Percentiles rank a stretch among this genome's conserved stretches.
These are phyloP conservation scores for Neonothopanus nambi DNA, from an alignment of 1,284 basidiomycete species.

Conservation along the genomic window DNA sequence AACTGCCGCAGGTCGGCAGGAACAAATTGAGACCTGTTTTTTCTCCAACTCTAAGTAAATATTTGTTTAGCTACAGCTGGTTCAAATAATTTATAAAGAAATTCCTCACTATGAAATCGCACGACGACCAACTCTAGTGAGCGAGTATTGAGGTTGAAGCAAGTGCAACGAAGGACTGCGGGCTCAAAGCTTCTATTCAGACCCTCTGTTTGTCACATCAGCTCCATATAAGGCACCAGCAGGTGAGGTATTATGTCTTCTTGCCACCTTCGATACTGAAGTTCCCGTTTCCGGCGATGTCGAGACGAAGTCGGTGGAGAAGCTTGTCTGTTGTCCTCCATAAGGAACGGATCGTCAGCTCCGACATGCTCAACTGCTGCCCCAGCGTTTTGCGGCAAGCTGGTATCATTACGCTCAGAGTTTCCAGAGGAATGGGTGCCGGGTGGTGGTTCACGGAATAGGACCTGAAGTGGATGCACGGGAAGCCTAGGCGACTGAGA, in stretches of 20 bases:
- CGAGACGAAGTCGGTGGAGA: no score
- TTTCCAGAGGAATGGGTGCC: no score
- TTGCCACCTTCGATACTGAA: not conserved
- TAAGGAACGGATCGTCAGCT: no score
- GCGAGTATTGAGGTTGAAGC: not conserved
- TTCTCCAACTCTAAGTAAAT: not conserved
- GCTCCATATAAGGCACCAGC: conserved; percentile 1
- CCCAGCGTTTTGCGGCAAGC: no score
- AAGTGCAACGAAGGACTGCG: not conserved
- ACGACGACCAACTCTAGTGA: not conserved
- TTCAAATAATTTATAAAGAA: not conserved
- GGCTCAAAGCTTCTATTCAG: not conserved
- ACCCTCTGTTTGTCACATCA: not conserved
- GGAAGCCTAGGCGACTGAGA: no score
- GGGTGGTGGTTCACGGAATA: no score
- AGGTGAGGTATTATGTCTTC: not conserved
- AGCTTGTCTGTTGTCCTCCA: no score
- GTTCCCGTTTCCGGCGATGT: not conserved
- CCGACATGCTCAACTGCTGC: no score
- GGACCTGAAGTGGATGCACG: no score
- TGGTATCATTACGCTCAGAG: no score
- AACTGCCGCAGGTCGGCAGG: conserved; percentile 1
- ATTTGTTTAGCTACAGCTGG: not conserved
- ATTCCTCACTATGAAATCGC: conserved; percentile 1
- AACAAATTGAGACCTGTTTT: conserved; percentile 1